A percentile compares a stretch with the other conserved stretches of the same genome.
phyloP scores from a whole-genome alignment of 345 rosid genomes.

The Citrus glauca region DNA sequence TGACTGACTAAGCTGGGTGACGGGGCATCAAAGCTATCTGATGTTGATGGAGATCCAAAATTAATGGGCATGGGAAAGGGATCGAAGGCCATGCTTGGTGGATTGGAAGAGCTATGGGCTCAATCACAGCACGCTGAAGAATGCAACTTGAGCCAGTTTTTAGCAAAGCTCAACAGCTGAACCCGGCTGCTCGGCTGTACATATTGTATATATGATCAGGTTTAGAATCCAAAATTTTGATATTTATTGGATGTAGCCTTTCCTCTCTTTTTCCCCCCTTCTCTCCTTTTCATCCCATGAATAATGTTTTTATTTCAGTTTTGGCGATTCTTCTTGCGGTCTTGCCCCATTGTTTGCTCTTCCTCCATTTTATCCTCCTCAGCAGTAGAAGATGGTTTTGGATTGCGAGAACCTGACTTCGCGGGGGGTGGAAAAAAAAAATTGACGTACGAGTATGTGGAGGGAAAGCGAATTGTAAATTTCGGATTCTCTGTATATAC shows the following conservation, averaged over 20 bases:
- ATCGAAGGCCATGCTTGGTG: conserved; percentile 84
- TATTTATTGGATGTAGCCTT: not conserved
- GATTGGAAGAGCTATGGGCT: conserved; percentile 97
- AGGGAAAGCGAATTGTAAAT: conserved; percentile 26
- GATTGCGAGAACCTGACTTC: not conserved
- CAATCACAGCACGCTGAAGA: conserved; percentile 97
- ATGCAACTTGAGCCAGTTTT: conserved; percentile 77
- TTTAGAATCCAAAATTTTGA: conserved; percentile 34
- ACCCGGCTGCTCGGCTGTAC: conserved; percentile 12
- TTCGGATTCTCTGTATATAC: conserved; percentile 24
- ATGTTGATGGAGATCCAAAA: conserved; percentile 56
- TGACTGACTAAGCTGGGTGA: conserved; percentile 44
- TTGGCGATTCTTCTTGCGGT: conserved; percentile 10
- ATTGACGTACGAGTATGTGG: not conserved
- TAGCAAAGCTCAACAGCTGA: conserved; percentile 85
- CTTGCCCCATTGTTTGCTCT: conserved; percentile 17
- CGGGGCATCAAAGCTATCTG: conserved; percentile 40
- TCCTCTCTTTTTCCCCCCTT: not conserved
- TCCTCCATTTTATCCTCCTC: conserved; percentile 4
- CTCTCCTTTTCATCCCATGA: not conserved
- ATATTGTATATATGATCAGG: conserved; percentile 34
- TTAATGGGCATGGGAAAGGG: conserved; percentile 78
- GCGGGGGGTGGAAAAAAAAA: too few species aligned
- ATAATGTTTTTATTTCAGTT: not conserved
- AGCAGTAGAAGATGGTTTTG: conserved; percentile 14